Conservation (phyloP, 1,284 basidiomycete genomes). For the Melampsora americana region DNA sequence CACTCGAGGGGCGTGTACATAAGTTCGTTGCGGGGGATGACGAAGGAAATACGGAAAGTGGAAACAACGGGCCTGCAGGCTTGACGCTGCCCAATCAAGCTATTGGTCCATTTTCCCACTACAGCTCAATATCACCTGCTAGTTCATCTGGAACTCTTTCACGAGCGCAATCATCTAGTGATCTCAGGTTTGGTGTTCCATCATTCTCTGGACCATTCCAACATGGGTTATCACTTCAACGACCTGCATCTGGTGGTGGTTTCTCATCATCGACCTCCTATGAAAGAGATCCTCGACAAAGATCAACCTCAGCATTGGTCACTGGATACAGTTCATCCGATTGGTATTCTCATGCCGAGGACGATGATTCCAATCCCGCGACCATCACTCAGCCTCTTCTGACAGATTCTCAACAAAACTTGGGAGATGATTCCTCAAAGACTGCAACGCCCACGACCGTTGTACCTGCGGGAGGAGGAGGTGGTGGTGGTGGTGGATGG, state of each 20-base stretch:
- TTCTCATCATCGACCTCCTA: slow-evolving; percentile 26
- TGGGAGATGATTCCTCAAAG: background rate
- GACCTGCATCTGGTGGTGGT: slow-evolving; percentile 36
- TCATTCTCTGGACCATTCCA: slow-evolving; percentile 12
- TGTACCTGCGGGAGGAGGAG: slow-evolving; percentile 45
- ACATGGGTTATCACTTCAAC: slow-evolving; percentile 26
- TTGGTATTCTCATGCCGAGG: slow-evolving; percentile 47
- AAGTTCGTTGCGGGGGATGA: slow-evolving; percentile 92
- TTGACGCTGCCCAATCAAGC: slow-evolving; percentile 52
- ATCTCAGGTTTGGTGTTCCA: slow-evolving; percentile 45
- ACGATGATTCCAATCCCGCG: slow-evolving; percentile 48
- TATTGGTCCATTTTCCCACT: slow-evolving; percentile 86
- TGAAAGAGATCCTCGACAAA: slow-evolving; percentile 12
- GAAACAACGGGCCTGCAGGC: slow-evolving; percentile 47
- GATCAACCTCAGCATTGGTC: slow-evolving; percentile 45
- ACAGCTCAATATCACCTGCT: slow-evolving; percentile 83
- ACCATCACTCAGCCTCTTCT: slow-evolving; percentile 44
- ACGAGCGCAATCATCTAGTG: slow-evolving; percentile 51
- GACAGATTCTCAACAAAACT: background rate
- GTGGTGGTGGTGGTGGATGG: slow-evolving; percentile 31
- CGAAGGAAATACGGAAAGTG: slow-evolving; percentile 53
- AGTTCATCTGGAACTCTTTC: slow-evolving; percentile 53
- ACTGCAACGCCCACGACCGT: slow-evolving; percentile 34
- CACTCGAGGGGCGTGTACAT: slow-evolving; percentile 88
- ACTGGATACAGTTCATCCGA: slow-evolving; percentile 48